phyloP scores from a whole-genome alignment of 2,329 filamentous ascomycete species.

The Fusarium illudens region DNA sequence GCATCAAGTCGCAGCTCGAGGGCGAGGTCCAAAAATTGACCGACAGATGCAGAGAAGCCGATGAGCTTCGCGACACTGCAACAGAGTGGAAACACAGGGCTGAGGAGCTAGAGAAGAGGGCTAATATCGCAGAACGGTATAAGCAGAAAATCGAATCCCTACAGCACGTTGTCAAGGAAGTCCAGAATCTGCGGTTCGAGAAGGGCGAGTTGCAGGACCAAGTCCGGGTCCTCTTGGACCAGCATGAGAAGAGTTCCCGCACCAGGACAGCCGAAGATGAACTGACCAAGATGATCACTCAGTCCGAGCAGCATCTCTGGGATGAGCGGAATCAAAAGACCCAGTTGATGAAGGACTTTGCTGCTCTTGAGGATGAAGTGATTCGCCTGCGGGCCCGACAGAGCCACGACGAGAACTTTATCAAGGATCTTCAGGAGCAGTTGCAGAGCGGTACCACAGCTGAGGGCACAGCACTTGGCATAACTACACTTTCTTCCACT shows the following conservation, averaged over 20 bases:
- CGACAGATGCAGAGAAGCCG: slow-evolving; percentile 57
- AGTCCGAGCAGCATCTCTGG: slow-evolving; percentile 54
- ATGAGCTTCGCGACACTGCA: slow-evolving; percentile 66
- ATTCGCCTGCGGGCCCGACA: slow-evolving; percentile 57
- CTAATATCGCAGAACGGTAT: slow-evolving; percentile 69
- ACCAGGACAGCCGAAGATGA: slow-evolving; percentile 51
- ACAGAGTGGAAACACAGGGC: slow-evolving; percentile 67
- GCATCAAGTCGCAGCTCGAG: slow-evolving; percentile 62
- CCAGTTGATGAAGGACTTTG: slow-evolving; percentile 56
- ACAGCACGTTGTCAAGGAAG: slow-evolving; percentile 63
- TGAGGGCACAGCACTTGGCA: slow-evolving; percentile 31
- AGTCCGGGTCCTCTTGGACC: slow-evolving; percentile 49
- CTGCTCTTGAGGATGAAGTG: slow-evolving; percentile 57
- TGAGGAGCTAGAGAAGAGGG: slow-evolving; percentile 67
- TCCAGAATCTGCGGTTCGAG: slow-evolving; percentile 63
- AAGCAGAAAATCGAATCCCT: slow-evolving; percentile 69
- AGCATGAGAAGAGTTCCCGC: slow-evolving; percentile 47
- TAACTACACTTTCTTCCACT: slow-evolving; percentile 47
- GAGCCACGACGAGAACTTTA: slow-evolving; percentile 61
- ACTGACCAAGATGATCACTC: slow-evolving; percentile 52
- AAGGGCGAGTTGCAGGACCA: slow-evolving; percentile 62
- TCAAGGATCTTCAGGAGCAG: slow-evolving; percentile 69
- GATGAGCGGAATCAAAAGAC: slow-evolving; percentile 57
- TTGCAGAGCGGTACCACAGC: slow-evolving; percentile 50
- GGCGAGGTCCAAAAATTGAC: slow-evolving; percentile 60